Evolutionary conservation across 2,329 filamentous ascomycete species (phyloP).

Genomic region (Aphanoascus verrucosus): DNA sequence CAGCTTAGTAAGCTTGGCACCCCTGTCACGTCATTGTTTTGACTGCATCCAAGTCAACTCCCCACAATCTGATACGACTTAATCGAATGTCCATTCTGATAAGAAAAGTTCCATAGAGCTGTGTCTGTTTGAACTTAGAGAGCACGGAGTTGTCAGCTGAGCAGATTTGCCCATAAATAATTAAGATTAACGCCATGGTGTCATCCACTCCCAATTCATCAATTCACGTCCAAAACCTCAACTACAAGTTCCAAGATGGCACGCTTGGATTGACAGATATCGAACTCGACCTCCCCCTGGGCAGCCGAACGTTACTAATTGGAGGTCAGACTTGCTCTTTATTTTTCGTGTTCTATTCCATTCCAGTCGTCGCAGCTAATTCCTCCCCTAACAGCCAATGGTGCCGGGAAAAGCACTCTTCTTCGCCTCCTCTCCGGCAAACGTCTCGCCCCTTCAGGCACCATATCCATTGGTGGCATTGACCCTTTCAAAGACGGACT

Average conservation of each 20-base stretch:
- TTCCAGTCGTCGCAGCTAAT: constrained; percentile 1
- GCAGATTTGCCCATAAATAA: neutral
- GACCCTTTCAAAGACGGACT: constrained; percentile 87
- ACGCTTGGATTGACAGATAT: constrained; percentile 67
- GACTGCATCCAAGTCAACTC: neutral
- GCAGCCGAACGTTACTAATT: constrained; percentile 80
- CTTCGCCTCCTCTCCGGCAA: constrained; percentile 91
- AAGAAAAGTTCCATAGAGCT: too few relatives aligned
- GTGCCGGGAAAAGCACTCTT: constrained; percentile 92
- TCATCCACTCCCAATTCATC: constrained; percentile 38
- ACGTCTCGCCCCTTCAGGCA: constrained; percentile 67
- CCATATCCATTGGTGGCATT: constrained; percentile 66
- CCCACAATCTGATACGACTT: neutral
- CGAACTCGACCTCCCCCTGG: constrained; percentile 62
- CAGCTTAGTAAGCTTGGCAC: too few relatives aligned
- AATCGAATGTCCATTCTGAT: too few relatives aligned
- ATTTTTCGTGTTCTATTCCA: neutral
- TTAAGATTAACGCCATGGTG: neutral
- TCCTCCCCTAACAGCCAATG: constrained; percentile 55
- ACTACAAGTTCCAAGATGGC: constrained; percentile 81
- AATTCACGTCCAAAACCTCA: constrained; percentile 65
- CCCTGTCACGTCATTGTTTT: too few relatives aligned
- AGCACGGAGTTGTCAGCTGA: neutral
- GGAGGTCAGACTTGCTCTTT: constrained; percentile 48
- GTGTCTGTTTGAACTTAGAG: too few relatives aligned